Evolutionary conservation across 805 yeast species (phyloP).

Genomic region (Starmerella gropengiesseri): DNA sequence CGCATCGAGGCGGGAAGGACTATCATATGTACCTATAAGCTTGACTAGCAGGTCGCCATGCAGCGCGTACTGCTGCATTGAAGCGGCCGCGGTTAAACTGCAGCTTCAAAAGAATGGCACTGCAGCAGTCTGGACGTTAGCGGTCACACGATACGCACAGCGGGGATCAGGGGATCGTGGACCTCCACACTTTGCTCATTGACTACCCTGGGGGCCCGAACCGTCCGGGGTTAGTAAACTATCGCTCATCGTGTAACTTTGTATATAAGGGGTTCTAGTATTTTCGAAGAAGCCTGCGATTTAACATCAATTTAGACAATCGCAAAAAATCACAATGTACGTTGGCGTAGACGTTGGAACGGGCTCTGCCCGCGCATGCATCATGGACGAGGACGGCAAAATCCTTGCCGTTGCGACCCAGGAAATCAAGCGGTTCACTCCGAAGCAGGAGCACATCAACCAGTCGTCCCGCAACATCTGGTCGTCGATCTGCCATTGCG

Average conservation of each 20-base stretch:
- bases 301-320: no score
- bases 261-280: no score
- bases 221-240: no score
- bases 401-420: slow-evolving; percentile 64
- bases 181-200: no score
- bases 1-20: not conserved
- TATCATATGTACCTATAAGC: not conserved
- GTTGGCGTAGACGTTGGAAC: slow-evolving; percentile 95
- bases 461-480: slow-evolving; percentile 89
- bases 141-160: no score
- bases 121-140: no score
- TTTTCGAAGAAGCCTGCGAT: no score
- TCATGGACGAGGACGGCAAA: slow-evolving; percentile 73
- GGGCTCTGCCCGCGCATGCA: slow-evolving; percentile 91
- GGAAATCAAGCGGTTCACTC: slow-evolving; percentile 52
- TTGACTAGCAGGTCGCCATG: not conserved
- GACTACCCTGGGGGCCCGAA: no score
- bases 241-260: no score
- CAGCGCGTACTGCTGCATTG: not conserved
- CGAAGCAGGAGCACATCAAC: slow-evolving; percentile 43
- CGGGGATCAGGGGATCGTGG: no score
- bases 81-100: not conserved
- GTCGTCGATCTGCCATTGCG: slow-evolving; percentile 73
- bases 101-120: no score
- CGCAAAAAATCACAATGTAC: slow-evolving; percentile 30